Percentiles rank a stretch among this genome's conserved stretches.
Conservation (phyloP, 2,329 filamentous ascomycete species). For the Epichloe scottii region DNA sequence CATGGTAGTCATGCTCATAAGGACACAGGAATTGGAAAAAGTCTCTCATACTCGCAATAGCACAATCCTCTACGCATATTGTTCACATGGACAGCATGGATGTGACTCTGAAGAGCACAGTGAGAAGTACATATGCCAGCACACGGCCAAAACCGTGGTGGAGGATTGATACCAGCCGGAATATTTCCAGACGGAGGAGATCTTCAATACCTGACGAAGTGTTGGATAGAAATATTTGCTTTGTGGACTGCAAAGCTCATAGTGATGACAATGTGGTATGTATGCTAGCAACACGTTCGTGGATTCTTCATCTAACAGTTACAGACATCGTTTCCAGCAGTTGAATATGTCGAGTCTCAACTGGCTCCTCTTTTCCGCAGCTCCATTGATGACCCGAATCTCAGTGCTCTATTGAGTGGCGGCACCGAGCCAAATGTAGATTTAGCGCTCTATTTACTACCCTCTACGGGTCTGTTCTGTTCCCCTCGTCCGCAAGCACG, state of each 20-base stretch:
- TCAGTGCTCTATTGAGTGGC: conserved; percentile 66
- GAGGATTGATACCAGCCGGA: conserved; percentile 70
- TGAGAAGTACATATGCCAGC: conserved; percentile 64
- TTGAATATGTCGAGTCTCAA: conserved; percentile 56
- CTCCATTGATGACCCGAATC: conserved; percentile 58
- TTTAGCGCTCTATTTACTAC: conserved; percentile 70
- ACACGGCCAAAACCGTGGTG: conserved; percentile 78
- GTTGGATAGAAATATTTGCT: conserved; percentile 84
- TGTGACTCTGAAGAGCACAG: conserved; percentile 17
- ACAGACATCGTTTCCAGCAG: conserved; percentile 18
- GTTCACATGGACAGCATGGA: conserved; percentile 72
- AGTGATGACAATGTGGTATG: conserved; percentile 39
- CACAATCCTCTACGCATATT: conserved; percentile 79
- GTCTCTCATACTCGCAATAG: conserved; percentile 75
- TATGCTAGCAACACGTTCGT: background rate
- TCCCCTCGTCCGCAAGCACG: background rate
- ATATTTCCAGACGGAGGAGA: conserved; percentile 45
- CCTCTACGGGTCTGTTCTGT: conserved; percentile 44
- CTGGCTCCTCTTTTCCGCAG: conserved; percentile 22
- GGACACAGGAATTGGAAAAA: conserved; percentile 69
- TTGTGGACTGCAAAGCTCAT: conserved; percentile 72
- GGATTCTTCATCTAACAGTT: background rate
- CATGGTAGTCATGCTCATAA: background rate
- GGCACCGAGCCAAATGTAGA: conserved; percentile 78
- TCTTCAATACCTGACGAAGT: conserved; percentile 57